phyloP scores from a whole-genome alignment of 352 stramenopile genomes.

The Pythium brachiatum region DNA sequence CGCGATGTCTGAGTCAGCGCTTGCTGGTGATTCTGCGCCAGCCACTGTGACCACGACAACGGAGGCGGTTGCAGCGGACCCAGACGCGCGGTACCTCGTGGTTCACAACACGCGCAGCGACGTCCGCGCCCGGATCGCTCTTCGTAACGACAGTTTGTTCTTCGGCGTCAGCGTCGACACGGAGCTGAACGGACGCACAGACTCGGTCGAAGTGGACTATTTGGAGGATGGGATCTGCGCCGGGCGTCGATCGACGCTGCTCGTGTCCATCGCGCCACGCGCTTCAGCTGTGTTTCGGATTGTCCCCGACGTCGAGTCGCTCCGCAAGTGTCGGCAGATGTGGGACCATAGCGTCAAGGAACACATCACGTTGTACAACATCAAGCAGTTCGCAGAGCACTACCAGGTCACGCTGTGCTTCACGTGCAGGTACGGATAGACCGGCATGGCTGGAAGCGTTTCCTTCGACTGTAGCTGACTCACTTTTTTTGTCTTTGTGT shows the following conservation, averaged over 20 bases:
- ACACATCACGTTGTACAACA: slow-evolving; percentile 88
- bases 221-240: slow-evolving; percentile 74
- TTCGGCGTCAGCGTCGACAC: slow-evolving; percentile 65
- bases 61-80: not conserved
- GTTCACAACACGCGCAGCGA: slow-evolving; percentile 75
- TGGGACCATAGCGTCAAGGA: slow-evolving; percentile 89
- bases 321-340: slow-evolving; percentile 78
- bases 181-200: slow-evolving; percentile 32
- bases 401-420: slow-evolving; percentile 87
- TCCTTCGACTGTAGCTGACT: not conserved
- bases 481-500: not conserved
- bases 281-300: slow-evolving; percentile 64
- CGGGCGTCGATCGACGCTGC: slow-evolving; percentile 53
- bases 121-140: slow-evolving; percentile 57
- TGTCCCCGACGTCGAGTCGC: slow-evolving; percentile 55
- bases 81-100: slow-evolving; percentile 65
- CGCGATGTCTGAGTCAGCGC: slow-evolving; percentile 63
- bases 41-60: slow-evolving; percentile 3
- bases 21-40: slow-evolving; percentile 39
- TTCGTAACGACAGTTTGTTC: slow-evolving; percentile 87
- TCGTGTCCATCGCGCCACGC: slow-evolving; percentile 67
- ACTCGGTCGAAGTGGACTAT: slow-evolving; percentile 51
- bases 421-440: slow-evolving; percentile 62
- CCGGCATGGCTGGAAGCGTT: not conserved
- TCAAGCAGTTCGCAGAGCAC: slow-evolving; percentile 87